Evolutionary conservation across 345 rosid genomes (phyloP).

Genomic region (Dipteronia dyeriana): DNA sequence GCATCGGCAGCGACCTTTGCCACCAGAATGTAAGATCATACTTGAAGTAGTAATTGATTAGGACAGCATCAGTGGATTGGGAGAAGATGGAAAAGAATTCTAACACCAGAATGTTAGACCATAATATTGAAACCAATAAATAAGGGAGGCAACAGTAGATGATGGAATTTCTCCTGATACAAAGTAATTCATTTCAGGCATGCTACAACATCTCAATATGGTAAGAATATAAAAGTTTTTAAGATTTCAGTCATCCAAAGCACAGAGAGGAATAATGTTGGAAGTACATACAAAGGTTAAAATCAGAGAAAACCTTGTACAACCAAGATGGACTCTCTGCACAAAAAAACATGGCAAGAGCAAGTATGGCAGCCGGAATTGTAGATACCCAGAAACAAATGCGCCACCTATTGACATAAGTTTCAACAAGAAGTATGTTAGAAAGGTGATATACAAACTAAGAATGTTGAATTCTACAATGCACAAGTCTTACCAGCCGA

Average conservation of each 20-base stretch:
- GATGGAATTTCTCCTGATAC: background rate
- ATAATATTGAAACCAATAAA: background rate
- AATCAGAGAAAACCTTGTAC: conserved; percentile 63
- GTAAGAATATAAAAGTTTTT: background rate
- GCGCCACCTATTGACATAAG: conserved; percentile 75
- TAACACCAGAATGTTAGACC: background rate
- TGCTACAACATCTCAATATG: background rate
- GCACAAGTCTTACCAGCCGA: conserved; percentile 64
- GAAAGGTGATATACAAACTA: conserved; percentile 7
- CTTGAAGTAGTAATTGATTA: background rate
- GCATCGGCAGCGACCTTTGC: background rate
- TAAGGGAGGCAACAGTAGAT: background rate
- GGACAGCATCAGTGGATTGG: background rate
- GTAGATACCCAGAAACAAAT: conserved; percentile 83
- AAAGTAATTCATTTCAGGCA: background rate
- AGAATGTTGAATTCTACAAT: background rate
- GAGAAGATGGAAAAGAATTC: background rate
- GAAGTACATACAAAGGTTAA: background rate
- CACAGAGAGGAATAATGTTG: background rate
- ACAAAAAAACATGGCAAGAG: conserved; percentile 75
- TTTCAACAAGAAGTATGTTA: background rate
- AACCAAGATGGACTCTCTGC: conserved; percentile 94
- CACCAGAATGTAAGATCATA: background rate
- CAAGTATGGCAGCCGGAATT: conserved; percentile 83
- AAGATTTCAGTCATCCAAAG: background rate